A percentile compares a stretch with the other conserved stretches of the same genome.
These are phyloP conservation scores for Podila horticola DNA, from an alignment of 192 early-diverging fungal genomes.

Conservation along the genomic window DNA sequence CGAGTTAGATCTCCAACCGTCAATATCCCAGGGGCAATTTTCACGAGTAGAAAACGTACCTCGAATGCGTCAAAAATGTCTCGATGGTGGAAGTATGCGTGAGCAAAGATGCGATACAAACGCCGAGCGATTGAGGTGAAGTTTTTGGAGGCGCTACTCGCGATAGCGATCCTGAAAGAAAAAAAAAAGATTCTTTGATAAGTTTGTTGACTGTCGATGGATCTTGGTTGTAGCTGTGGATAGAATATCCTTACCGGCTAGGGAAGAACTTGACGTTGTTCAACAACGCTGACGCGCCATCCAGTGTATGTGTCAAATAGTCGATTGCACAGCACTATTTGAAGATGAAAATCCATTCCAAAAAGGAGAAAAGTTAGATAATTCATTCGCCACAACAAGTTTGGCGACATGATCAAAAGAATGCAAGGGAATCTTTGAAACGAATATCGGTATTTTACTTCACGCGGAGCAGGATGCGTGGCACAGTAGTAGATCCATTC, in stretches of 20 bases:
- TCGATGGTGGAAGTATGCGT: conserved; percentile 93
- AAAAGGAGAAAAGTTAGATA: not conserved
- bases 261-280: conserved; percentile 83
- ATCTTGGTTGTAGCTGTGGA: not conserved
- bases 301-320: conserved; percentile 93
- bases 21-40: not conserved
- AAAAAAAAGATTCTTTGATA: not conserved
- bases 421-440: too few relatives aligned
- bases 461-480: conserved; percentile 79
- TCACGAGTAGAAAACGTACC: conserved; percentile 42
- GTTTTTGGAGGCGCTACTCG: conserved; percentile 82
- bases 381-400: too few relatives aligned
- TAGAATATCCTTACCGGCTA: conserved; percentile 62
- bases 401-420: too few relatives aligned
- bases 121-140: conserved; percentile 90
- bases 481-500: conserved; percentile 95
- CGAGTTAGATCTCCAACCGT: not conserved
- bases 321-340: conserved; percentile 88
- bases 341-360: not conserved
- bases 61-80: conserved; percentile 91
- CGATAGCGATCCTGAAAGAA: conserved; percentile 61
- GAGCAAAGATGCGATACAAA: conserved; percentile 97
- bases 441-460: conserved; percentile 55
- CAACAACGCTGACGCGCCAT: conserved; percentile 85
- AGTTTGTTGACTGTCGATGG: conserved; percentile 3